A percentile compares a stretch with the other conserved stretches of the same genome.
phyloP scores from a whole-genome alignment of 768 basidiomycete genomes.

The Boletus pseudo-olivaceus region DNA sequence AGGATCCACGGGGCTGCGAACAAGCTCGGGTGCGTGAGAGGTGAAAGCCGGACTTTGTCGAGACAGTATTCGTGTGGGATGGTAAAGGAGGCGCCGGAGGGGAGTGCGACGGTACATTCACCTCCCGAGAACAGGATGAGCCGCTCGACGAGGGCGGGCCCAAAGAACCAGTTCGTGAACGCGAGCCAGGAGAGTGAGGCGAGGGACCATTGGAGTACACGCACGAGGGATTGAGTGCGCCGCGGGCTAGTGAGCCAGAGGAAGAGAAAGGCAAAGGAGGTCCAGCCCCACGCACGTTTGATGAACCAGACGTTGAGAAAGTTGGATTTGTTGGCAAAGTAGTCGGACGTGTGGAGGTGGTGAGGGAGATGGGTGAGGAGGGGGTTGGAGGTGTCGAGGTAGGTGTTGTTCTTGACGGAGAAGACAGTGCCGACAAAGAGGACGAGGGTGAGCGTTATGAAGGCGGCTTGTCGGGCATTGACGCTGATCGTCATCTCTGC shows the following conservation, averaged over 20 bases:
- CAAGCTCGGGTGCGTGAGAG: slow-evolving; percentile 57
- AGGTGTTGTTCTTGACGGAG: slow-evolving; percentile 61
- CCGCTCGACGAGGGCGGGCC: slow-evolving; percentile 71
- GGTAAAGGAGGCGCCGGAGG: slow-evolving; percentile 47
- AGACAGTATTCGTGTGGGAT: slow-evolving; percentile 61
- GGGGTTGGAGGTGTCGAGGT: slow-evolving; percentile 83
- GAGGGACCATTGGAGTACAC: slow-evolving; percentile 51
- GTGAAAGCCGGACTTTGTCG: slow-evolving; percentile 47
- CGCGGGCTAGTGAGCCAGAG: slow-evolving; percentile 57
- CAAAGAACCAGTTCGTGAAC: slow-evolving; percentile 88
- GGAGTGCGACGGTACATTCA: slow-evolving; percentile 67
- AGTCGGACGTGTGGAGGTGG: slow-evolving; percentile 56
- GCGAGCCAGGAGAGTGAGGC: slow-evolving; percentile 67
- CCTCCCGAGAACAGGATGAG: slow-evolving; percentile 66
- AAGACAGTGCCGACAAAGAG: slow-evolving; percentile 62
- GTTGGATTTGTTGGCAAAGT: slow-evolving; percentile 81
- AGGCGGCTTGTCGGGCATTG: slow-evolving; percentile 29
- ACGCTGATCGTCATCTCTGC: slow-evolving; percentile 16
- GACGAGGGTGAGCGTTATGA: slow-evolving; percentile 43
- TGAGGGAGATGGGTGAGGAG: slow-evolving; percentile 67
- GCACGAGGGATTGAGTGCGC: slow-evolving; percentile 36
- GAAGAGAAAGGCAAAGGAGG: slow-evolving; percentile 60
- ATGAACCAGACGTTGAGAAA: slow-evolving; percentile 82
- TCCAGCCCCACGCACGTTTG: slow-evolving; percentile 92
- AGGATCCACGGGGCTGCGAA: slow-evolving; percentile 45